Conservation (phyloP, 208 protist genomes). For the Paratrypanosoma confusum region DNA sequence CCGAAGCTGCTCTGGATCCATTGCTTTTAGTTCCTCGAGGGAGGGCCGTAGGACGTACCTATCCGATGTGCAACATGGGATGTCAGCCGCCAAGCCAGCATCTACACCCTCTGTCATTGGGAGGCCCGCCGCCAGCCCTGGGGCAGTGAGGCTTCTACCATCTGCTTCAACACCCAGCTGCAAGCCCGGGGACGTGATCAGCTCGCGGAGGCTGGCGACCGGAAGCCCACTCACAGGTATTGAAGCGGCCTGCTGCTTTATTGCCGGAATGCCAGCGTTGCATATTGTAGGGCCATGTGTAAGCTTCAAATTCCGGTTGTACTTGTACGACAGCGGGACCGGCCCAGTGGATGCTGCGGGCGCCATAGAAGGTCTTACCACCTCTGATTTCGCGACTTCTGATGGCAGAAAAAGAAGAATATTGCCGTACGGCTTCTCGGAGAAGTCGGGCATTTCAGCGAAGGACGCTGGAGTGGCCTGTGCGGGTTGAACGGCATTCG, state of each 20-base stretch:
- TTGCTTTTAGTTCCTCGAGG: slow-evolving; percentile 29
- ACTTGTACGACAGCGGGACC: slow-evolving; percentile 6
- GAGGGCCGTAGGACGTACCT: slow-evolving; percentile 54
- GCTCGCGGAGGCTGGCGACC: slow-evolving; percentile 37
- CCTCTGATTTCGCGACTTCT: slow-evolving; percentile 4
- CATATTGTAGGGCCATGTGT: neutral
- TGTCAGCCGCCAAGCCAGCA: too few relatives aligned
- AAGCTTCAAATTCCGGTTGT: slow-evolving; percentile 8
- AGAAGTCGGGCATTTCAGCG: slow-evolving; percentile 69
- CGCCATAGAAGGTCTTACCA: slow-evolving; percentile 1
- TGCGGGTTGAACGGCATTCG: neutral
- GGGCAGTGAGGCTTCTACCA: too few relatives aligned
- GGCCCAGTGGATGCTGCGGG: slow-evolving; percentile 7
- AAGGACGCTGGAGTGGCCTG: slow-evolving; percentile 27
- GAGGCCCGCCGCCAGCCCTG: too few relatives aligned
- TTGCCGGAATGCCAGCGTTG: neutral
- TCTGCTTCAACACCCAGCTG: neutral
- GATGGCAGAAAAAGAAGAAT: slow-evolving; percentile 52
- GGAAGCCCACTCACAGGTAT: slow-evolving; percentile 39
- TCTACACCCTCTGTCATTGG: too few relatives aligned
- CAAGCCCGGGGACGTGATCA: slow-evolving; percentile 30
- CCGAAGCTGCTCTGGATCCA: slow-evolving; percentile 36
- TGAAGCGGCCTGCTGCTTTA: slow-evolving; percentile 27
- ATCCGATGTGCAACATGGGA: slow-evolving; percentile 40
- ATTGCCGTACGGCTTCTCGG: slow-evolving; percentile 62